These are phyloP conservation scores for Paraphoma sp. DNA, from an alignment of 2,329 filamentous ascomycete genomes.

Conservation along the genomic window DNA sequence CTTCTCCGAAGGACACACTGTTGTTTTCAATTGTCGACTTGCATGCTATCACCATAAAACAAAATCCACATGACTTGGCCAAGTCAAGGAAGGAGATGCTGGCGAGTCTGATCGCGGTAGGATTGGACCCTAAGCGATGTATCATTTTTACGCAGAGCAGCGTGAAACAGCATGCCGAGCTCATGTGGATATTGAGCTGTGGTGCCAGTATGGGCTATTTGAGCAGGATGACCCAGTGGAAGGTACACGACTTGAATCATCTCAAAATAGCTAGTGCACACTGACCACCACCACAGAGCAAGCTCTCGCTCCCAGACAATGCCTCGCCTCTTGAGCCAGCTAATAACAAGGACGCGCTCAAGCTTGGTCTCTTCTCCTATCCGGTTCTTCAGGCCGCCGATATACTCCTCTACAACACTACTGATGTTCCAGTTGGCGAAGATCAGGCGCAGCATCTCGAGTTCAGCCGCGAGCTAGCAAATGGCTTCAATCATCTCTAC, in stretches of 20 bases:
- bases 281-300: slow-evolving; percentile 56
- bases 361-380: slow-evolving; percentile 93
- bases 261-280: not conserved
- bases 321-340: slow-evolving; percentile 63
- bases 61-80: slow-evolving; percentile 67
- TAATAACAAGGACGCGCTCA: slow-evolving; percentile 65
- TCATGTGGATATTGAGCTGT: slow-evolving; percentile 97
- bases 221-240: slow-evolving; percentile 99
- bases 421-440: slow-evolving; percentile 95
- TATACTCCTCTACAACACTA: slow-evolving; percentile 83
- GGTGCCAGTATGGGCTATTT: slow-evolving; percentile 91
- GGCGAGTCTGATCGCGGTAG: slow-evolving; percentile 82
- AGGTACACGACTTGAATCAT: slow-evolving; percentile 63
- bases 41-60: slow-evolving; percentile 82
- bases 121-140: slow-evolving; percentile 77
- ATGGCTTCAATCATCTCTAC: slow-evolving; percentile 87
- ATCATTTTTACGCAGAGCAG: slow-evolving; percentile 83
- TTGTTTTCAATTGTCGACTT: slow-evolving; percentile 91
- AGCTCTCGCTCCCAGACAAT: slow-evolving; percentile 69
- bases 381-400: slow-evolving; percentile 95
- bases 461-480: slow-evolving; percentile 84
- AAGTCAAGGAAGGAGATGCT: slow-evolving; percentile 75
- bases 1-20: slow-evolving; percentile 64
- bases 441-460: slow-evolving; percentile 95
- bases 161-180: slow-evolving; percentile 79